Base-by-base conservation (phyloP, 1,284 basidiomycete genomes). In the Leccinum ponderosum region DNA sequence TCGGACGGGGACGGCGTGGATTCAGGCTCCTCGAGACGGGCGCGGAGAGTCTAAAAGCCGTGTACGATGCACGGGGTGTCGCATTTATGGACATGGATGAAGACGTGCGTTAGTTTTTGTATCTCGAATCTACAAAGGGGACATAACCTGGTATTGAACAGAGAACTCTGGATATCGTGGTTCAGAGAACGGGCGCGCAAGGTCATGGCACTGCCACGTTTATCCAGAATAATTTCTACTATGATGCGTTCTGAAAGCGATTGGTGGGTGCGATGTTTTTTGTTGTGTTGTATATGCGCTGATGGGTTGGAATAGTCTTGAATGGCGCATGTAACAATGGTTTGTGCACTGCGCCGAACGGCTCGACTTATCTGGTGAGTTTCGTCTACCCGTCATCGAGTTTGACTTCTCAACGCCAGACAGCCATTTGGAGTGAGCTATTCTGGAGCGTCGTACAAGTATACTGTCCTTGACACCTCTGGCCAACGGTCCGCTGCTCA, bases 171-270 rank as follows among this genome's bases (percentile, higher is more conserved):
- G 97, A 99, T 75, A 86, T 99, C 44, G 79, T 98, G 74, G 82
- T 99, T 0, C 95, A 98, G 71, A 81, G 96, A 42, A 87, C 88
- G 0, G 93, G 93, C 1, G 77, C 80, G 11, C 86, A 87, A 60
- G 82, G 83, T 2, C 75, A 79, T 56, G 87, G 89, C 4, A 85
- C 82, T 35, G 78, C 95, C 14, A 76, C 88, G 1, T 98, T 99
- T 68, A 81, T 99, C 47, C 95, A 97, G 76, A 99, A 99, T 75
- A 98, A 98, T 76, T 95, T 95, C 71, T 99, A 97, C 73, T 95
- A 96, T 72, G 97, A 99, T 69, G 96, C 97, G 0, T 99, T 99
- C 81, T 99, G 61, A 98, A 98, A 74, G 93, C 95, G 1, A 91
- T 97, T 56, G 89, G 93, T 95, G 56, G 54, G 85, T 61, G 8